Percentiles rank a stretch among this genome's conserved stretches.
Evolutionary conservation across 2,329 filamentous ascomycete genomes (phyloP).

Genomic region (Scedosporium aurantiacum): DNA sequence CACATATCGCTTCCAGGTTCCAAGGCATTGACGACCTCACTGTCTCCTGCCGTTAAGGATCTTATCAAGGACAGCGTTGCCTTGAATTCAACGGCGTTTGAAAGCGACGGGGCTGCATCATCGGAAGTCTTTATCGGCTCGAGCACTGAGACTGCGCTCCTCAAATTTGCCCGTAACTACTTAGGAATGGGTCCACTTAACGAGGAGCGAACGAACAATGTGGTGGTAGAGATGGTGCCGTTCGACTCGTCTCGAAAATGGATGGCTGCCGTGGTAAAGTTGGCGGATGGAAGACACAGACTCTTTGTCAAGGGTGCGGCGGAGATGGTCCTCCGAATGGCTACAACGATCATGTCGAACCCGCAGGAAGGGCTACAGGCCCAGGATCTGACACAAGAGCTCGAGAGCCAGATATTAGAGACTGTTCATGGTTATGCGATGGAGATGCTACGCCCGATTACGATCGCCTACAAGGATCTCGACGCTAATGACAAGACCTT

Average conservation of each 20-base stretch:
- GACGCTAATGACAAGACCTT: conserved; percentile 26
- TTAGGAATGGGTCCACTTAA: conserved; percentile 33
- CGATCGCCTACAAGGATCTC: conserved; percentile 55
- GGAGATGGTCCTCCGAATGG: conserved; percentile 40
- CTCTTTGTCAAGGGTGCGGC: conserved; percentile 47
- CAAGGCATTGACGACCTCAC: conserved; percentile 12
- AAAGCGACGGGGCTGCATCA: conserved; percentile 27
- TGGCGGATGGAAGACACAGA: conserved; percentile 33
- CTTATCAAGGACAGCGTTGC: conserved; percentile 29
- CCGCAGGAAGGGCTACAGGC: conserved; percentile 23
- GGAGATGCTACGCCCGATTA: conserved; percentile 56
- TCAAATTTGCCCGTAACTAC: conserved; percentile 38
- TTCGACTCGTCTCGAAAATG: conserved; percentile 45
- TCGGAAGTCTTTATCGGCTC: conserved; percentile 36
- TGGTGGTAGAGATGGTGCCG: conserved; percentile 36
- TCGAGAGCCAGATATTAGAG: conserved; percentile 19
- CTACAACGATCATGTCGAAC: conserved; percentile 31
- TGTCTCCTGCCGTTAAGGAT: conserved; percentile 22
- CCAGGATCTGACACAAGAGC: conserved; percentile 19
- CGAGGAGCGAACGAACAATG: conserved; percentile 34
- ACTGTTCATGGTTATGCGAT: conserved; percentile 45
- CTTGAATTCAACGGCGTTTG: conserved; percentile 43
- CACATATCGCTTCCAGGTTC: background rate
- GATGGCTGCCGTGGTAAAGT: conserved; percentile 43
- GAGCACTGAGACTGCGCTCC: conserved; percentile 43